Conservation (phyloP, 1,284 basidiomycete species). For the Rhodotorula sp. region DNA sequence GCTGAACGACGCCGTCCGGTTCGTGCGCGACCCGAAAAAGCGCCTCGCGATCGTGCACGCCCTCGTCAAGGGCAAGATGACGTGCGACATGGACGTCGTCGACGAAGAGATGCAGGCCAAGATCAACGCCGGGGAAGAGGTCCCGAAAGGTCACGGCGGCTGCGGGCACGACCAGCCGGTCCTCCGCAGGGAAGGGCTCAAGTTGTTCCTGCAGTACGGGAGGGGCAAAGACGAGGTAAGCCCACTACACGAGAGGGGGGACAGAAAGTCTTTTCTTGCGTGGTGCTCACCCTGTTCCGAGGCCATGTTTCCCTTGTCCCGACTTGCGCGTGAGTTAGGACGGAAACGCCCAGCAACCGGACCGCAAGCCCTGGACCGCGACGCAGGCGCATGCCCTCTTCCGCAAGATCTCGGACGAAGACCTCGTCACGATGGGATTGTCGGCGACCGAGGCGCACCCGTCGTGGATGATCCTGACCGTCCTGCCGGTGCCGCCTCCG, state of each 20-base stretch:
- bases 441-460: conserved; percentile 95
- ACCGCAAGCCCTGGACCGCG: conserved; percentile 83
- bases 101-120: conserved; percentile 71
- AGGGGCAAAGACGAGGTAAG: conserved; percentile 55
- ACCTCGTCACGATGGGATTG: conserved; percentile 87
- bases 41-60: conserved; percentile 77
- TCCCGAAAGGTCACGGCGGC: conserved; percentile 75
- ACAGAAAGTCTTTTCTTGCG: background rate
- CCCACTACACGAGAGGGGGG: background rate
- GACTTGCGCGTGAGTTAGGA: conserved; percentile 56
- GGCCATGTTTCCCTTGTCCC: background rate
- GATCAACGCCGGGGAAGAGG: conserved; percentile 63
- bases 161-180: conserved; percentile 91
- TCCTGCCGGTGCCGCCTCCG: conserved; percentile 95
- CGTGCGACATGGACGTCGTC: conserved; percentile 70
- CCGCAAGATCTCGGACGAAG: conserved; percentile 87
- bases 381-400: conserved; percentile 73
- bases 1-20: conserved; percentile 42
- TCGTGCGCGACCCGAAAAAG: conserved; percentile 45
- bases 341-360: conserved; percentile 78
- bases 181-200: conserved; percentile 91
- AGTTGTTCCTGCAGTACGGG: conserved; percentile 95
- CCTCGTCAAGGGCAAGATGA: conserved; percentile 79
- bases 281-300: conserved; percentile 17
- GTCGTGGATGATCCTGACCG: conserved; percentile 99